Conservation (phyloP, 352 stramenopile genomes). For the Chrysophaeum taylorii region DNA sequence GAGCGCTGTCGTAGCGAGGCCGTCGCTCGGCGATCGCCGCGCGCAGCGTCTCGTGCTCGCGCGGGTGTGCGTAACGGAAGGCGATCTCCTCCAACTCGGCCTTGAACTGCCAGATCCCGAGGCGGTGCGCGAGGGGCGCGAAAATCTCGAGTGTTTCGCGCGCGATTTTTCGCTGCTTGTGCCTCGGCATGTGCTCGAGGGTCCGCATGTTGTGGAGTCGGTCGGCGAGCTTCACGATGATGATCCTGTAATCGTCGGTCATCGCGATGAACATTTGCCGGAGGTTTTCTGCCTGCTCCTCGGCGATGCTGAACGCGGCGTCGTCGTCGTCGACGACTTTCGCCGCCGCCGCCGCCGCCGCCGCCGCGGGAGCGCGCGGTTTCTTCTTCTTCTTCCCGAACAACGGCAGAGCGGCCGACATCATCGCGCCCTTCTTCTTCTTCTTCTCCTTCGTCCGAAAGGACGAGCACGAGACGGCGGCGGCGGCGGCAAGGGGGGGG, state of each 20-base stretch:
- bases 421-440: no score
- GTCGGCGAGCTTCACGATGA: conserved; percentile 47
- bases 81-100: conserved; percentile 51
- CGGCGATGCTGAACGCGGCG: no score
- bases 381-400: no score
- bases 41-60: conserved; percentile 36
- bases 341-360: no score
- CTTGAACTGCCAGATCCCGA: conserved; percentile 55
- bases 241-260: conserved; percentile 42
- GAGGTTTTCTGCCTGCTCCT: conserved; percentile 41
- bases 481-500: no score
- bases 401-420: no score
- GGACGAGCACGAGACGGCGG: no score
- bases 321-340: no score
- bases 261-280: conserved; percentile 46
- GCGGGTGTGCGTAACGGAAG: conserved; percentile 52
- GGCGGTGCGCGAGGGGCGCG: conserved; percentile 47
- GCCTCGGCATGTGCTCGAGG: conserved; percentile 27
- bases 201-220: conserved; percentile 46
- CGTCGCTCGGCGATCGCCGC: not conserved
- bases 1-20: conserved; percentile 22
- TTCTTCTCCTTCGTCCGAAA: no score
- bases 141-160: conserved; percentile 53
- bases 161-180: conserved; percentile 38
- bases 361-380: no score